These are phyloP conservation scores for Melanogaster broomeanus DNA, from an alignment of 768 basidiomycete genomes.

Conservation along the genomic window DNA sequence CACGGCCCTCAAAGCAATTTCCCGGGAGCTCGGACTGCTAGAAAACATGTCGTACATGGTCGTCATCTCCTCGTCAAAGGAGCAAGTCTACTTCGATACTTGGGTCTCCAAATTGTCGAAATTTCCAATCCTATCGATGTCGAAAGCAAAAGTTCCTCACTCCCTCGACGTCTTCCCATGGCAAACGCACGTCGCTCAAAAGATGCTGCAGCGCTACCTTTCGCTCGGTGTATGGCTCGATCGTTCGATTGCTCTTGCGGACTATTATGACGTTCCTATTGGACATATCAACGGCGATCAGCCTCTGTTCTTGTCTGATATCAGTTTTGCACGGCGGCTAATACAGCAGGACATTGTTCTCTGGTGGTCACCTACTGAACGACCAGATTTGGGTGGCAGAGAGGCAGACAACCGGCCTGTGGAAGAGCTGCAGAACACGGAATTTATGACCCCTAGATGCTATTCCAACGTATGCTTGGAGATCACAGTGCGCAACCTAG, in stretches of 20 bases:
- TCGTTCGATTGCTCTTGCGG: conserved; percentile 73
- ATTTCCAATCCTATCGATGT: conserved; percentile 89
- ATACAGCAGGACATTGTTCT: conserved; percentile 87
- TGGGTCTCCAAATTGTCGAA: conserved; percentile 68
- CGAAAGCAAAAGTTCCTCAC: conserved; percentile 74
- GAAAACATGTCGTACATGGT: conserved; percentile 75
- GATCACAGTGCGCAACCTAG: conserved; percentile 86
- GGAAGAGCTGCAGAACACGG: conserved; percentile 81
- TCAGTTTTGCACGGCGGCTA: conserved; percentile 87
- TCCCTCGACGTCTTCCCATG: conserved; percentile 84
- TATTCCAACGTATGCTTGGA: conserved; percentile 94
- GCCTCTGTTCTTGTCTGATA: conserved; percentile 83
- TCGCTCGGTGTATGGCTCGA: conserved; percentile 78
- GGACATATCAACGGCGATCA: conserved; percentile 93
- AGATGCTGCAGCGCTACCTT: conserved; percentile 85
- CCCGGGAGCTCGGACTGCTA: conserved; percentile 78
- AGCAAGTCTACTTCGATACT: conserved; percentile 79
- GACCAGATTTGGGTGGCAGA: conserved; percentile 90
- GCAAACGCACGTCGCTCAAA: conserved; percentile 79
- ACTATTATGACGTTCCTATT: conserved; percentile 91
- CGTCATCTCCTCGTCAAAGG: conserved; percentile 84
- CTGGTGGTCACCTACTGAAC: conserved; percentile 94
- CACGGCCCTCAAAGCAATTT: conserved; percentile 83
- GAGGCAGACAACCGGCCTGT: conserved; percentile 80
- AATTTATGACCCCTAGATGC: conserved; percentile 81